Base-by-base conservation (phyloP, 371 early-diverging fungal genomes). In the Mortierella sp. region DNA sequence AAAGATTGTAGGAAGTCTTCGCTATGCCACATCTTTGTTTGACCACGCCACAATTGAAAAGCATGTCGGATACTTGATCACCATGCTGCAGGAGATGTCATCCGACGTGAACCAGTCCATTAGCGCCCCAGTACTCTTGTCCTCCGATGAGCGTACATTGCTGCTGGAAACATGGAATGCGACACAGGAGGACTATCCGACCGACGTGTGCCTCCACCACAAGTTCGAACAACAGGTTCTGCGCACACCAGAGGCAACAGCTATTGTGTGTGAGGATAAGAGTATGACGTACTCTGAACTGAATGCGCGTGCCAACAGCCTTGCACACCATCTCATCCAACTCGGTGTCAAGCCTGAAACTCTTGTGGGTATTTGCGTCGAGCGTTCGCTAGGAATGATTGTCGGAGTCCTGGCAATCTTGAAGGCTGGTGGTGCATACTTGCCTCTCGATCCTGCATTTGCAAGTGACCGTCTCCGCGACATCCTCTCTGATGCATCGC, bases 131-230 rank as follows among this genome's bases (percentile, higher is more conserved):
- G 54, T 52, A 1, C 25, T 68, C 3, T 8, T 68, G 4, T 56
- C 68, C 7, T 10, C 22, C 5, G 57, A 51, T 2, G 65, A 65
- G 24, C 53, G n/a, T 5, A 41, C 24, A 1, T 1, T 65, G 17
- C 47, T 56, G 16, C 3, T 68, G 7, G 22, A 60, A 21, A 17
- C 52, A 39, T 60, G 68, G 68, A 67, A 67, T 31, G 44, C 21
- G 17, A 60, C 60, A 22, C 5, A 1, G 5, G 19, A 9, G 19
- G 34, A 12, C 6, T 60, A 45, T 9, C 52, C 60, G 2, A 16
- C 27, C 6, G 12, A 51, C 6, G 25, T 12, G 2, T 52, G 52
- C 25, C 12, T 63, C 28, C 63, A 63, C 27, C 43, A 63, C 13
- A 0, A 49, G 21, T 56, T 63, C 54, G 57, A 65, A 25, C 46